Percentiles rank a stretch among this genome's conserved stretches.
phyloP scores from a whole-genome alignment of 2,329 filamentous ascomycete species.

The Diaporthe sp. region DNA sequence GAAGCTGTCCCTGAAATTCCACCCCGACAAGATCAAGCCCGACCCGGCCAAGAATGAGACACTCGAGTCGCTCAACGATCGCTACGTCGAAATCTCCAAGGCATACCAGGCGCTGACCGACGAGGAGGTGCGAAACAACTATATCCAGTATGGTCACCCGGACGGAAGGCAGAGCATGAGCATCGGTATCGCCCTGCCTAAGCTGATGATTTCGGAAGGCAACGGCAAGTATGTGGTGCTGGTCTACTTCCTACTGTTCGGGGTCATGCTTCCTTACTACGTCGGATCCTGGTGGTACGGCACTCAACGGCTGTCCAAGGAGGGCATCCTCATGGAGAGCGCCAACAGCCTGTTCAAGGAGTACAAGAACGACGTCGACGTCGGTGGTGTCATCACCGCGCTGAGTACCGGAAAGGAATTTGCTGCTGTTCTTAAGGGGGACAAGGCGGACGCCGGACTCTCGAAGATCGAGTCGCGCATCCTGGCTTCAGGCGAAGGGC shows the following conservation, averaged over 20 bases:
- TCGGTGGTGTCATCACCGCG: conserved; percentile 83
- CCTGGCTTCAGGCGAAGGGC: conserved; percentile 70
- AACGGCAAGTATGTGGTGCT: conserved; percentile 96
- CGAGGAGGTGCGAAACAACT: conserved; percentile 97
- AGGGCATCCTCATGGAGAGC: conserved; percentile 92
- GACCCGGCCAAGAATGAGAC: conserved; percentile 93
- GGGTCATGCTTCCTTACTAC: conserved; percentile 90
- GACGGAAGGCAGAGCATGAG: conserved; percentile 99
- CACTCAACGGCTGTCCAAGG: conserved; percentile 91
- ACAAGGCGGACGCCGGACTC: conserved; percentile 84
- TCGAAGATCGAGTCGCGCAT: conserved; percentile 88
- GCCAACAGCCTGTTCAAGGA: conserved; percentile 95
- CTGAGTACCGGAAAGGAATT: conserved; percentile 91
- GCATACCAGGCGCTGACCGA: conserved; percentile 98
- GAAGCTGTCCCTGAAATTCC: conserved; percentile 85
- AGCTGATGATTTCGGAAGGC: conserved; percentile 92
- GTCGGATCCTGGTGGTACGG: conserved; percentile 99
- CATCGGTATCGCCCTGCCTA: conserved; percentile 95
- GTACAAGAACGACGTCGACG: conserved; percentile 87
- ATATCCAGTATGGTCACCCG: conserved; percentile 93
- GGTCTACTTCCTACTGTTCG: conserved; percentile 89
- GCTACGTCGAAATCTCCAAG: conserved; percentile 96
- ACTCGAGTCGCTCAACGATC: conserved; percentile 83
- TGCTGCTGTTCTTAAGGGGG: conserved; percentile 79
- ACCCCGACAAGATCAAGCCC: conserved; percentile 92